Evolutionary conservation across 495 filamentous ascomycete species (phyloP).

Genomic region (Eremomyces bilateralis): DNA sequence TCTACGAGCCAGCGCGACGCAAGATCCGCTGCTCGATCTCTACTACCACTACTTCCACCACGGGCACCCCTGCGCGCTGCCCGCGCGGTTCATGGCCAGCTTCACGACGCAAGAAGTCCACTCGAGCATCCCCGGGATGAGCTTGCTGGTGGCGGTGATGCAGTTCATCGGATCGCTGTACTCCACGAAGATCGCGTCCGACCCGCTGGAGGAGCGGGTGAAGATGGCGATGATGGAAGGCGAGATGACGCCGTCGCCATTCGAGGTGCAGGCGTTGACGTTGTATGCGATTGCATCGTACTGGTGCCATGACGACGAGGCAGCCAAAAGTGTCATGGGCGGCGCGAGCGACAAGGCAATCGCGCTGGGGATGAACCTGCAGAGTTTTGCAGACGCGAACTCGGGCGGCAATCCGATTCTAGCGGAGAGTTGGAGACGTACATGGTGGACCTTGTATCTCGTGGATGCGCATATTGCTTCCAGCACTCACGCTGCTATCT

Average conservation of each 20-base stretch:
- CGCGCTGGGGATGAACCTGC: conserved; percentile 49
- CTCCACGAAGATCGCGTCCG: conserved; percentile 18
- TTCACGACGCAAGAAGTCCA: no score
- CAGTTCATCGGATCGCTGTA: conserved; percentile 45
- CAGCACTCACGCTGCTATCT: conserved; percentile 12
- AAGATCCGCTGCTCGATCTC: conserved; percentile 6
- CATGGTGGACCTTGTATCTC: conserved; percentile 80
- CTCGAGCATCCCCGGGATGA: no score
- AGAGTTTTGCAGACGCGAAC: conserved; percentile 24
- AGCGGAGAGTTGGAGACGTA: conserved; percentile 59
- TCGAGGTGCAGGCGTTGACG: conserved; percentile 45
- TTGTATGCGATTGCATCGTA: conserved; percentile 58
- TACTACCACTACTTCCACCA: conserved; percentile 30
- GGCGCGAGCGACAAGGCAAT: conserved; percentile 50
- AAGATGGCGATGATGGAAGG: neutral
- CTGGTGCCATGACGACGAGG: conserved; percentile 43
- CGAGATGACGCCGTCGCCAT: conserved; percentile 2
- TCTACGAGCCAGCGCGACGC: neutral
- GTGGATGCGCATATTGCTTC: conserved; percentile 38
- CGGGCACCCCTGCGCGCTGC: conserved; percentile 42
- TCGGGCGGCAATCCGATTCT: conserved; percentile 29
- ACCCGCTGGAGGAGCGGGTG: conserved; percentile 4
- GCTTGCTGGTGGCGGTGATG: conserved; percentile 33
- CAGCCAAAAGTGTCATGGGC: conserved; percentile 40
- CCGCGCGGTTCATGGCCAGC: conserved; percentile 16